Base-by-base conservation (phyloP, 441 rosid genomes). In the Arabidopsis lyrata region DNA sequence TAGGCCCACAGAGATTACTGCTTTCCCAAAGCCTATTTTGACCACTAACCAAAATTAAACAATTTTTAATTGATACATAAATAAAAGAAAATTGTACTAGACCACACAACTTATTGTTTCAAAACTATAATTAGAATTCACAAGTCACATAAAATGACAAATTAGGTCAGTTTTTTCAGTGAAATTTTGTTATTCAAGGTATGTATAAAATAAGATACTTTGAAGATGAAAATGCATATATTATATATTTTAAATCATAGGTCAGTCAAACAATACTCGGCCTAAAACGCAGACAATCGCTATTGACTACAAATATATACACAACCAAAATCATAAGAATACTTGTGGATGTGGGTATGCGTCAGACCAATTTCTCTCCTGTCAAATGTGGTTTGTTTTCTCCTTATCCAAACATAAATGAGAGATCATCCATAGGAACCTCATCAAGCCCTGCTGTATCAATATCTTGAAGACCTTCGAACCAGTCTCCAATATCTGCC, bases 351-450 rank as follows among this genome's bases (percentile, higher is more conserved):
- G 42, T 4, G 31, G 4, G 53, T 29, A 31, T 67, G 63, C 36
- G 58, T 68, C 44, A 62, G 75, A 56, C 55, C 71, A 69, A 63
- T 18, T 56, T 36, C 47, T 18, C 47, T 69, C 45, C 32, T 20
- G 63, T 61, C 32, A 60, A 52, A 32, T 52, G 32, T 36, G 24
- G 39, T 41, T 45, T 31, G 12, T 36, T 31, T 4, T 2, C 11
- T 11, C 11, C 31, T 68, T 48, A 76, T 42, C 80, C 80, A 50
- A 77, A 77, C 80, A 77, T 64, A 9, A 77, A 77, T 1, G 85
- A 72, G 32, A 95, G 91, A 76, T 93, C 98, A 73, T 95, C 98
- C 98, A 92, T 91, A 9, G 99, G 98, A 79, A 90, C 90, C 59
- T 86, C 89, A 29, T 87, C 90, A 44, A 92, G 90, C 70, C 98